phyloP scores from a whole-genome alignment of 768 basidiomycete species.

The Wakefieldia striispora region DNA sequence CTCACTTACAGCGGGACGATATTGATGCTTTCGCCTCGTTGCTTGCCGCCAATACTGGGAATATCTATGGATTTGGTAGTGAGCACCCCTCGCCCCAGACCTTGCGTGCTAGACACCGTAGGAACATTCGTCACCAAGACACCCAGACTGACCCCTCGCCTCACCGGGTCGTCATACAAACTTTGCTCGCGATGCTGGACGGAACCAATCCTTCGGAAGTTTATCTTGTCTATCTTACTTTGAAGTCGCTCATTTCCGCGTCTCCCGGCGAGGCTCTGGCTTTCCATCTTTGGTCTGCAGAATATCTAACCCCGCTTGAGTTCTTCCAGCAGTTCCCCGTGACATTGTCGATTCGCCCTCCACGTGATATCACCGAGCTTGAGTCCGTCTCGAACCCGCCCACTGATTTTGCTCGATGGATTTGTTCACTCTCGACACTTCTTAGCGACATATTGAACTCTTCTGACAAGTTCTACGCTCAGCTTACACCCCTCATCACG shows the following conservation, averaged over 20 bases:
- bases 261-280: conserved; percentile 30
- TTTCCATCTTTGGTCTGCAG: conserved; percentile 34
- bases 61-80: conserved; percentile 57
- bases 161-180: conserved; percentile 50
- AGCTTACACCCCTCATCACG: conserved; percentile 58
- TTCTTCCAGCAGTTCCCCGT: conserved; percentile 49
- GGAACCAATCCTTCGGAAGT: conserved; percentile 47
- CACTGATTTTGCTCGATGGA: conserved; percentile 60
- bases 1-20: conserved; percentile 62
- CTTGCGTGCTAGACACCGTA: conserved; percentile 38
- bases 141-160: conserved; percentile 30
- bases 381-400: conserved; percentile 37
- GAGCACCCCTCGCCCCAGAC: conserved; percentile 46
- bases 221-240: conserved; percentile 59
- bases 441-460: conserved; percentile 57
- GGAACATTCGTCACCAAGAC: conserved; percentile 10
- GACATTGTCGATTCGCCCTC: conserved; percentile 30
- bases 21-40: conserved; percentile 70
- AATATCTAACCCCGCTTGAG: conserved; percentile 44
- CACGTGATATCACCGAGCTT: conserved; percentile 37
- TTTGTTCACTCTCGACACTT: conserved; percentile 52
- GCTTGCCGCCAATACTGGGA: conserved; percentile 56
- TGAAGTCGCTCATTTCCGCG: conserved; percentile 54
- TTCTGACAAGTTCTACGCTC: conserved; percentile 63
- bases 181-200: conserved; percentile 59